Base-by-base conservation (phyloP, 192 early-diverging fungal species). In the Linnemannia schmuckeri region DNA sequence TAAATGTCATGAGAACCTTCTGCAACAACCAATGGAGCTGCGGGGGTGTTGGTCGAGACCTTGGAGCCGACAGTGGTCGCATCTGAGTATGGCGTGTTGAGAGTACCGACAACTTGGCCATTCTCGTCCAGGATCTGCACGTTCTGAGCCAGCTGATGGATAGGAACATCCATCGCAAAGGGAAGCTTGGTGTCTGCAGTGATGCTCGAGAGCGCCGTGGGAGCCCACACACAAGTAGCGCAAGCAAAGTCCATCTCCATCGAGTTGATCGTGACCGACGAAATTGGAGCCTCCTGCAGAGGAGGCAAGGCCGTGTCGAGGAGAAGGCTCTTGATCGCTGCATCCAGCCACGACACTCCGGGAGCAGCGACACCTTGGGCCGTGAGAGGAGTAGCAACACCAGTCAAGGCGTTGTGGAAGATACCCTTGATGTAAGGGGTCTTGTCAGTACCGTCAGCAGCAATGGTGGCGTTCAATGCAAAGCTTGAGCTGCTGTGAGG, bases 111-210 rank as follows among this genome's bases (percentile, higher is more conserved):
- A 6, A 74, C 61, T 9, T 57, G 37, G 1, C 46, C 66, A 18
- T 73, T 42, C n/a, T 70, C 30, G 33, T 80, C 87, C 70, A 80
- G 72, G 22, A 92, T 76, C 63, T 88, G 83, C 12, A 92, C 86
- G 27, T 89, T 84, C 72, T 91, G 89, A 44, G 87, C 80, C 35
- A 91, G 83, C 47, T 88, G 55, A 57, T 85, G 84, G 73, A 94
- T 91, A 17, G 82, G 88, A 24, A 91, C 76, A 42, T 83, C 76
- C 63, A 90, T 91, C 44, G 88, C 87, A 66, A 94, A 94, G 15
- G 93, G 93, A 41, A 94, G 88, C 27, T 85, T 78, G 82, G 90
- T 90, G 18, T 78, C 74, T 18, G 91, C 91, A 2, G 71, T 78
- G 33, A 93, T 89, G 61, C 81, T 70, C 33, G 91, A 86, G 35